Percentiles rank a stretch among this genome's conserved stretches.
phyloP scores from a whole-genome alignment of 495 filamentous ascomycete genomes.

The Xylaria bambusicola region DNA sequence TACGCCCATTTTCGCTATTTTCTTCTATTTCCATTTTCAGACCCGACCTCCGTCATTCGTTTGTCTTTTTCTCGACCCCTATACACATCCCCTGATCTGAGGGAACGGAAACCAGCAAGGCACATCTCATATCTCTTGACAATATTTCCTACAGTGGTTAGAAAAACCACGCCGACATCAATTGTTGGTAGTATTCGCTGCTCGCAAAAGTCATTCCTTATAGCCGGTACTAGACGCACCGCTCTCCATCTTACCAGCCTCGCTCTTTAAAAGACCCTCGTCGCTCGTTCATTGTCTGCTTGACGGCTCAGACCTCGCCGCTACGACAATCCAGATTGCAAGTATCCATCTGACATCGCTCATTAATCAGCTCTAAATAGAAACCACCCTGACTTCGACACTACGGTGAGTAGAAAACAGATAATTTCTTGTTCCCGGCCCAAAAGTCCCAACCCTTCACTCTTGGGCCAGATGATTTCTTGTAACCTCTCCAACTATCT shows the following conservation, averaged over 20 bases:
- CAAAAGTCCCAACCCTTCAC: too few relatives aligned
- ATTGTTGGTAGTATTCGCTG: slow-evolving; percentile 1
- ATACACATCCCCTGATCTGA: slow-evolving; percentile 32
- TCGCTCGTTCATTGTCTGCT: slow-evolving; percentile 2
- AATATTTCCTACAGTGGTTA: slow-evolving; percentile 7
- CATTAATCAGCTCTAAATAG: too few relatives aligned
- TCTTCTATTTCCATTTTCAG: neutral
- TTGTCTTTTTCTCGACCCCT: slow-evolving; percentile 19
- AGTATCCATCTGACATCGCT: too few relatives aligned
- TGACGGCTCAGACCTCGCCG: too few relatives aligned
- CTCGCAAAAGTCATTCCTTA: slow-evolving; percentile 13
- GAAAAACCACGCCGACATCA: neutral
- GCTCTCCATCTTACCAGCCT: neutral
- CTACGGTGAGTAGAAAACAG: too few relatives aligned
- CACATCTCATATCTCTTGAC: slow-evolving; percentile 31
- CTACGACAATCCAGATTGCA: too few relatives aligned
- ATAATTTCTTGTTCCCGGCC: too few relatives aligned
- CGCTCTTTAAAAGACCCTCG: neutral
- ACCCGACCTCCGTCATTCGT: slow-evolving; percentile 30
- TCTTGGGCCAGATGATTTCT: too few relatives aligned
- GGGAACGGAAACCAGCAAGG: slow-evolving; percentile 27
- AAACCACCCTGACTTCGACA: too few relatives aligned
- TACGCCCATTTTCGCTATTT: neutral
- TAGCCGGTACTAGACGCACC: neutral
- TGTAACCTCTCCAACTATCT: too few relatives aligned